These are phyloP conservation scores for Barbarea vulgaris DNA, from an alignment of 345 rosid species.

Conservation along the genomic window DNA sequence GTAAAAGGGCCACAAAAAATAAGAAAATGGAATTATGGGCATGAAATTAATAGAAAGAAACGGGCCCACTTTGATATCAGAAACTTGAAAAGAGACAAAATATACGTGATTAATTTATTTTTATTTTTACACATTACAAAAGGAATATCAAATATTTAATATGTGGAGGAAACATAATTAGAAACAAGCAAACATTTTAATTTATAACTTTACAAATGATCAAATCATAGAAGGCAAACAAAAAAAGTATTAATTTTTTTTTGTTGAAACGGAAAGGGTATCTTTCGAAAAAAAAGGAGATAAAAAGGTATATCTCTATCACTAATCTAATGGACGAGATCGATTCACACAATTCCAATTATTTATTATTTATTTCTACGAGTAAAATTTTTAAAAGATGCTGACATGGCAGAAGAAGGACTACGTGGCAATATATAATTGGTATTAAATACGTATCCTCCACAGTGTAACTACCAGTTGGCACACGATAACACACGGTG, in stretches of 20 bases:
- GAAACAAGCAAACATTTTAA: background rate
- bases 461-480: conserved; percentile 12
- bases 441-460: conserved; percentile 27
- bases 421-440: conserved; percentile 27
- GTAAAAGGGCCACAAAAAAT: background rate
- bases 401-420: conserved; percentile 14
- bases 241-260: background rate
- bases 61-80: background rate
- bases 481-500: conserved; percentile 21
- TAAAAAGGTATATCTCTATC: background rate
- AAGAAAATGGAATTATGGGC: background rate
- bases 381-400: background rate
- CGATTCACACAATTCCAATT: conserved; percentile 11
- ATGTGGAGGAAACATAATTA: background rate
- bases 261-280: conserved; percentile 11
- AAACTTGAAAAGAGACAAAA: background rate
- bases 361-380: conserved; percentile 2
- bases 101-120: background rate
- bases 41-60: background rate
- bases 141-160: background rate
- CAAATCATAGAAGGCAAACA: background rate
- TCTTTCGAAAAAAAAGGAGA: background rate
- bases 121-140: background rate
- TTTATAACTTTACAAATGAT: background rate
- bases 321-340: conserved; percentile 1